Conservation (phyloP, 2,329 filamentous ascomycete genomes). For the Hymenoscyphus infarciens region DNA sequence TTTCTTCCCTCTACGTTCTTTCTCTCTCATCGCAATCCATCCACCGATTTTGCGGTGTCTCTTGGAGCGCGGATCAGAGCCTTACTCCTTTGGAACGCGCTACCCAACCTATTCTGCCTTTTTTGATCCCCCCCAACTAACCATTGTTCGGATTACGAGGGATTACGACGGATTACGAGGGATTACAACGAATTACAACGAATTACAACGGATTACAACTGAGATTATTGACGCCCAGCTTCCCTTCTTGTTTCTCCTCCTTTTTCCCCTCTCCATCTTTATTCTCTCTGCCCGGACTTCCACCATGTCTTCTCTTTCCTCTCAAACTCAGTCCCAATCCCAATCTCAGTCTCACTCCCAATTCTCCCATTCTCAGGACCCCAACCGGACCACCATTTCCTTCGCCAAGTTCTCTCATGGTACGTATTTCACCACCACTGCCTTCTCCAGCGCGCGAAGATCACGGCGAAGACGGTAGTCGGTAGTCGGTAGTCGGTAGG, state of each 20-base stretch:
- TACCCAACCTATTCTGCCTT: neutral
- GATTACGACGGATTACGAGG: too few species aligned
- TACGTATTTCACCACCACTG: neutral
- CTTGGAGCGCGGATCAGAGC: neutral
- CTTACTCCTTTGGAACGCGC: neutral
- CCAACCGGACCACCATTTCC: slow-evolving; percentile 24
- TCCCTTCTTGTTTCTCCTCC: slow-evolving; percentile 2
- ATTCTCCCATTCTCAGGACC: slow-evolving; percentile 16
- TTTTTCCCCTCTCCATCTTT: neutral
- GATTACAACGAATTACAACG: too few species aligned
- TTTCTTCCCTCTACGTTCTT: neutral
- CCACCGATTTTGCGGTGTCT: neutral
- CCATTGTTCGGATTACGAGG: slow-evolving; percentile 8
- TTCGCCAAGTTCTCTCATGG: slow-evolving; percentile 34
- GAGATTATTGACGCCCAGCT: neutral
- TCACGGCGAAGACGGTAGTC: too few species aligned
- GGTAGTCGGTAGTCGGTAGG: too few species aligned
- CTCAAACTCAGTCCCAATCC: slow-evolving; percentile 13
- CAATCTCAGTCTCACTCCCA: neutral
- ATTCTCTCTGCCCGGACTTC: slow-evolving; percentile 2
- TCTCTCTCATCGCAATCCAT: neutral
- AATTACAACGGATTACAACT: slow-evolving; percentile 6
- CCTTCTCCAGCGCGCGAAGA: too few species aligned
- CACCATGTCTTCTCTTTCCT: slow-evolving; percentile 4
- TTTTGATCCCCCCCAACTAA: slow-evolving; percentile 7